Evolutionary conservation across 805 yeast genomes (phyloP).

Genomic region (Komagataella kurtzmanii): DNA sequence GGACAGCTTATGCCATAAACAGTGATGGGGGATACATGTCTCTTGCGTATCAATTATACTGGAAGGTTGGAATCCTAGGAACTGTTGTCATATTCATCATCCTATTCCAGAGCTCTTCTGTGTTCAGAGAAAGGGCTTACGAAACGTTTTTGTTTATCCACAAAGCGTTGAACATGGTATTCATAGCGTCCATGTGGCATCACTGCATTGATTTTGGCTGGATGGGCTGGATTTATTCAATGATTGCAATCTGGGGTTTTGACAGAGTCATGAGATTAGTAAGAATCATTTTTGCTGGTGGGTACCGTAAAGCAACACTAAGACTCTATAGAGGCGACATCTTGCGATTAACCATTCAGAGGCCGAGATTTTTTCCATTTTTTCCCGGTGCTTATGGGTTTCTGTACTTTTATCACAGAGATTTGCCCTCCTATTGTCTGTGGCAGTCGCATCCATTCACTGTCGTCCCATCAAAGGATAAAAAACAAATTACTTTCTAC

Average conservation of each 20-base stretch:
- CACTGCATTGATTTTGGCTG: conserved; percentile 27
- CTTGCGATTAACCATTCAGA: conserved; percentile 8
- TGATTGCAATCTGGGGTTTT: conserved; percentile 23
- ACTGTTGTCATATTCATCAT: conserved; percentile 7
- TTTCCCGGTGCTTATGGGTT: conserved; percentile 43
- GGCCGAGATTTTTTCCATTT: conserved; percentile 8
- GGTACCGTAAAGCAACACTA: conserved; percentile 7
- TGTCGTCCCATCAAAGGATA: conserved; percentile 23
- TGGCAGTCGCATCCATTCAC: conserved; percentile 74
- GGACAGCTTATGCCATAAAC: conserved; percentile 32
- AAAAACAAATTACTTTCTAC: conserved; percentile 20
- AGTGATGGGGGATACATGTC: conserved; percentile 14
- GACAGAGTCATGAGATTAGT: conserved; percentile 24
- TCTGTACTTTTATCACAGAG: conserved; percentile 31
- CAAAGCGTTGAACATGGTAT: conserved; percentile 21
- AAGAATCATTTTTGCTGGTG: conserved; percentile 16
- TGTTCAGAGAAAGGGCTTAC: conserved; percentile 21
- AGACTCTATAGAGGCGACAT: conserved; percentile 6
- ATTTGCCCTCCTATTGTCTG: conserved; percentile 20
- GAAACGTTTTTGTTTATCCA: conserved; percentile 28
- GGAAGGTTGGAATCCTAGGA: conserved; percentile 22
- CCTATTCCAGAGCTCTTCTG: conserved; percentile 8
- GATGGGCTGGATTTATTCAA: conserved; percentile 26
- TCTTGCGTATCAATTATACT: conserved; percentile 32
- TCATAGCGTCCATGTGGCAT: conserved; percentile 24